phyloP scores from a whole-genome alignment of 1,139 yeast genomes.

The Debaryomycetaceae sp. region DNA sequence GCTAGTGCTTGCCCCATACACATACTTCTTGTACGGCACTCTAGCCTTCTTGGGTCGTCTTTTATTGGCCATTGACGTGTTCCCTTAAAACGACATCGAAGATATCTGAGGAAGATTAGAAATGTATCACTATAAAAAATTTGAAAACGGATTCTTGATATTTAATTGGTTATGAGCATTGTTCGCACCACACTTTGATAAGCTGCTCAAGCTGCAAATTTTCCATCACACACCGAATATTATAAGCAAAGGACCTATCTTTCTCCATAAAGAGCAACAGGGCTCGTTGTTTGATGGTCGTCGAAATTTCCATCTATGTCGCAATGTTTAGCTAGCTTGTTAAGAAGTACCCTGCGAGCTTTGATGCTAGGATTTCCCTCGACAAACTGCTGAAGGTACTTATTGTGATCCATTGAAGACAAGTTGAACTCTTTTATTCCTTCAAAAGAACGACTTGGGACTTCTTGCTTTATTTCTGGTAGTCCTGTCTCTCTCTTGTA shows the following conservation, averaged over 20 bases:
- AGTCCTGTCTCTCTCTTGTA: background rate
- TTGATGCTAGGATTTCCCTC: slow-evolving; percentile 2
- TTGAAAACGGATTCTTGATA: background rate
- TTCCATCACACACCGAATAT: background rate
- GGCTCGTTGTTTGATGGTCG: slow-evolving; percentile 1
- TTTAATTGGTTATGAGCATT: background rate
- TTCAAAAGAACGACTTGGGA: slow-evolving; percentile 1
- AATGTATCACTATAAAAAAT: too few species aligned
- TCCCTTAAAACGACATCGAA: background rate
- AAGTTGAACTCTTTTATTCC: slow-evolving; percentile 7
- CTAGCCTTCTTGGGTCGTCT: slow-evolving; percentile 78
- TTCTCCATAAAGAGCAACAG: slow-evolving; percentile 5
- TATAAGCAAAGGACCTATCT: background rate
- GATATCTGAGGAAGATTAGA: background rate
- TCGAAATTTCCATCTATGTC: slow-evolving; percentile 7
- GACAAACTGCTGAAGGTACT: background rate
- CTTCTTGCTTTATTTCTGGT: slow-evolving; percentile 1
- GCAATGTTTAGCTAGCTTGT: slow-evolving; percentile 12
- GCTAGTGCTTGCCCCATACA: slow-evolving; percentile 49
- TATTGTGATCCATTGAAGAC: background rate
- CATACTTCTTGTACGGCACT: slow-evolving; percentile 74
- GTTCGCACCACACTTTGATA: background rate
- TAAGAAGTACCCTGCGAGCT: slow-evolving; percentile 11
- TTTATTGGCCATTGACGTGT: slow-evolving; percentile 69
- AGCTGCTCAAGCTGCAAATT: background rate